Evolutionary conservation across 179 eudicot species (phyloP).

Genomic region (Actinidia arguta): DNA sequence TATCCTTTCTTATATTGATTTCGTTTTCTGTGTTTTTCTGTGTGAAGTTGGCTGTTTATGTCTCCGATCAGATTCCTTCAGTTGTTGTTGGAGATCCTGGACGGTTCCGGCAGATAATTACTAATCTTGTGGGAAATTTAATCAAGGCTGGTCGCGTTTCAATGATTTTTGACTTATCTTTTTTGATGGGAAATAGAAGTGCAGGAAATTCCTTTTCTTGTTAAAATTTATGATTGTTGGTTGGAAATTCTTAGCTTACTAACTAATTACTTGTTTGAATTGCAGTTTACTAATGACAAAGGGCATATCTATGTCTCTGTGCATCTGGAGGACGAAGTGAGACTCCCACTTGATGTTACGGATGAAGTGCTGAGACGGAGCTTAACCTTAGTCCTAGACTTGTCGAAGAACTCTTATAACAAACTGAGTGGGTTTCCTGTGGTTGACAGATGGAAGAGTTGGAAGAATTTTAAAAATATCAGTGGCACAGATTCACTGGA

Average conservation of each 20-base stretch:
- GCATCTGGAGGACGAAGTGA: constrained; percentile 81
- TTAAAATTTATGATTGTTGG: not conserved
- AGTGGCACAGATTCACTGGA: constrained; percentile 32
- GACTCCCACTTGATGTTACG: constrained; percentile 42
- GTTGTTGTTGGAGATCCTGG: constrained; percentile 92
- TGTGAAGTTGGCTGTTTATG: constrained; percentile 87
- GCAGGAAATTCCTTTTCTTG: not conserved
- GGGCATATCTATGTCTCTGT: constrained; percentile 94
- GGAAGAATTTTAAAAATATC: constrained; percentile 62
- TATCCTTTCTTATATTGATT: constrained; percentile 15
- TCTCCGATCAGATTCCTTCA: constrained; percentile 81
- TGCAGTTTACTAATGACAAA: constrained; percentile 80
- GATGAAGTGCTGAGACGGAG: constrained; percentile 69
- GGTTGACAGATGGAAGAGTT: constrained; percentile 77
- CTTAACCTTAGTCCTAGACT: constrained; percentile 34
- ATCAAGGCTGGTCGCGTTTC: constrained; percentile 64
- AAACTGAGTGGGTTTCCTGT: constrained; percentile 88
- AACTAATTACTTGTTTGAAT: constrained; percentile 8
- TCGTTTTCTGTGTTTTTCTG: constrained; percentile 23
- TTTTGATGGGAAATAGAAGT: not conserved
- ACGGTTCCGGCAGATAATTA: constrained; percentile 86
- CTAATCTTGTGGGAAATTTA: constrained; percentile 97
- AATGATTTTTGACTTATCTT: not conserved
- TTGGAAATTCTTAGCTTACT: not conserved
- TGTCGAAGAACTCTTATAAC: constrained; percentile 39